phyloP scores from a whole-genome alignment of 140 eudicot genomes.

The Senecio squalidus region DNA sequence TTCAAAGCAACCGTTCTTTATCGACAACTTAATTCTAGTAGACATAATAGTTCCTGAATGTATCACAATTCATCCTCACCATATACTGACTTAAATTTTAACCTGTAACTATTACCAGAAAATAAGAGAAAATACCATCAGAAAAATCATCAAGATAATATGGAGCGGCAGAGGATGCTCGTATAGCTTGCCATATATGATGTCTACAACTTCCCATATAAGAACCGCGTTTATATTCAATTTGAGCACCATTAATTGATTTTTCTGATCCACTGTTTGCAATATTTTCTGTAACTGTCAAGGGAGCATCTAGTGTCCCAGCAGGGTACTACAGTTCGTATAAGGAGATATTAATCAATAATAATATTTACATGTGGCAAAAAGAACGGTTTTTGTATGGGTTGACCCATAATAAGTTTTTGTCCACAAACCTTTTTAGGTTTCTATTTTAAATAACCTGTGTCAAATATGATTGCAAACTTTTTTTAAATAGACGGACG shows the following conservation, averaged over 20 bases:
- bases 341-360: constrained; percentile 5
- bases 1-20: too few species aligned
- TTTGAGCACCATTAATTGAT: constrained; percentile 51
- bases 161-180: constrained; percentile 99
- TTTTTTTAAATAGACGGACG: too few species aligned
- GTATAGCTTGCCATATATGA: constrained; percentile 89
- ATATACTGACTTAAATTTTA: neutral
- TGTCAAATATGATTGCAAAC: too few species aligned
- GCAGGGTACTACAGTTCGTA: constrained; percentile 70
- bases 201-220: constrained; percentile 90
- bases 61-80: too few species aligned
- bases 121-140: constrained; percentile 49
- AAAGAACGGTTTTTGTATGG: too few species aligned
- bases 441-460: too few species aligned
- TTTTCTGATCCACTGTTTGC: constrained; percentile 50
- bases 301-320: constrained; percentile 83
- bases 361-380: too few species aligned
- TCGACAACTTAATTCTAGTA: neutral
- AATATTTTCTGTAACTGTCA: constrained; percentile 51
- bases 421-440: too few species aligned
- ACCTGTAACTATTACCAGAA: neutral
- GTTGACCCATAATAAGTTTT: too few species aligned
- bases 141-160: constrained; percentile 95
- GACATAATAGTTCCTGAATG: too few species aligned
- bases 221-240: constrained; percentile 64